These are phyloP conservation scores for Drechslera avenae DNA, from an alignment of 2,329 filamentous ascomycete genomes.

Conservation along the genomic window DNA sequence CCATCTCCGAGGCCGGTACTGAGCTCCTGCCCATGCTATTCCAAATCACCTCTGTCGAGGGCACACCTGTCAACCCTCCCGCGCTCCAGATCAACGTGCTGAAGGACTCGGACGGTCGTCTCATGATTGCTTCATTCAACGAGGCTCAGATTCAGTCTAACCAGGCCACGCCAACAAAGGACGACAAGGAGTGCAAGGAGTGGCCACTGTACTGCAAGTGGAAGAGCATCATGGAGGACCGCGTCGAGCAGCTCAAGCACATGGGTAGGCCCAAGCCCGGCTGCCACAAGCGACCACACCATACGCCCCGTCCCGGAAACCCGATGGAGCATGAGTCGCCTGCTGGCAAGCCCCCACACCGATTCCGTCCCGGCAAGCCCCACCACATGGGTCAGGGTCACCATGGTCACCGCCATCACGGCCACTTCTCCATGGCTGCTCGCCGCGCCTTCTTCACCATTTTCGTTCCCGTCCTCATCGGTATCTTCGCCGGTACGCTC, in stretches of 20 bases:
- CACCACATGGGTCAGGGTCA: conserved; percentile 24
- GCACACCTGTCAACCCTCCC: conserved; percentile 37
- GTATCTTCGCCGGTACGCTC: conserved; percentile 69
- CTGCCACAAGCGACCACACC: conserved; percentile 41
- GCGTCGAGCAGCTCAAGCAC: conserved; percentile 43
- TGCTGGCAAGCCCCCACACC: conserved; percentile 43
- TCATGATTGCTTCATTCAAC: conserved; percentile 48
- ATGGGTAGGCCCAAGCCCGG: conserved; percentile 39
- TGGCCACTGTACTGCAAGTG: conserved; percentile 52
- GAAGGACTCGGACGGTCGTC: conserved; percentile 43
- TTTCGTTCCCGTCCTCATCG: conserved; percentile 70
- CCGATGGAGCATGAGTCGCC: conserved; percentile 38
- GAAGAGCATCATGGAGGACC: conserved; percentile 46
- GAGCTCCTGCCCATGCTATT: conserved; percentile 49
- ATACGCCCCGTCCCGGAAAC: conserved; percentile 23
- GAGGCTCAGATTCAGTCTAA: conserved; percentile 25
- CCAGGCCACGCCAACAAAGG: conserved; percentile 25
- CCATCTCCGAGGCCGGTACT: conserved; percentile 42
- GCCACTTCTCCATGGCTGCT: conserved; percentile 38
- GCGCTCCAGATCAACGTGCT: conserved; percentile 46
- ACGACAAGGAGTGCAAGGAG: conserved; percentile 39
- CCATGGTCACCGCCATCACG: conserved; percentile 22
- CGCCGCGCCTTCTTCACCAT: conserved; percentile 65
- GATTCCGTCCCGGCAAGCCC: conserved; percentile 37
- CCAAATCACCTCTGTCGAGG: conserved; percentile 44